A percentile compares a stretch with the other conserved stretches of the same genome.
Evolutionary conservation across 176 grass and related monocot genomes (phyloP).

Genomic region (barley (Hordeum vulgare)): DNA sequence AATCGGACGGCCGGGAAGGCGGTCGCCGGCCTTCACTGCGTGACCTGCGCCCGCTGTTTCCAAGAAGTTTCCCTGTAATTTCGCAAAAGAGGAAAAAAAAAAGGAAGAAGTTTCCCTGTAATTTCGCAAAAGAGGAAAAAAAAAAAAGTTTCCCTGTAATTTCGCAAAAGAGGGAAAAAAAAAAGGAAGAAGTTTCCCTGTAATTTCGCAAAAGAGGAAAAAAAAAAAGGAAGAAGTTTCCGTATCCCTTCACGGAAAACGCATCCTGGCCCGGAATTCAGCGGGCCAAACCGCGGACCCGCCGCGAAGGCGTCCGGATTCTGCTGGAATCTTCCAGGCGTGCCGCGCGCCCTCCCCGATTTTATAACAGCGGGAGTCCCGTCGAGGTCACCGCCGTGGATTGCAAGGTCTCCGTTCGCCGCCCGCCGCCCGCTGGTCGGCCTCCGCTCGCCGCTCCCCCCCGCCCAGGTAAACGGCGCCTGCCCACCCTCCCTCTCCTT

Average conservation of each 20-base stretch:
- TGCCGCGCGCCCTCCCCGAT: not conserved
- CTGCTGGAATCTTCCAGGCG: slow-evolving; percentile 24
- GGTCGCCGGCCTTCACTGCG: no score
- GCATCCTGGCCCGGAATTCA: not conserved
- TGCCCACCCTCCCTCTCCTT: not conserved
- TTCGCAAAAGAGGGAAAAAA: no score
- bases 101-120: not conserved
- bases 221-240: not conserved
- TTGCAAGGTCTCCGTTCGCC: not conserved
- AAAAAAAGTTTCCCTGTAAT: no score
- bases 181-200: no score
- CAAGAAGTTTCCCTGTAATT: no score
- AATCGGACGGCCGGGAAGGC: no score
- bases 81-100: no score
- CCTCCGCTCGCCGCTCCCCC: not conserved
- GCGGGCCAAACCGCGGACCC: not conserved
- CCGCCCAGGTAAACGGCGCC: slow-evolving; percentile 16
- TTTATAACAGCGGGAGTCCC: slow-evolving; percentile 2
- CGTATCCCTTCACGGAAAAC: not conserved
- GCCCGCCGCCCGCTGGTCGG: not conserved
- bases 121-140: no score
- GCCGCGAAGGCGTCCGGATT: not conserved
- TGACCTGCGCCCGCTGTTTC: no score
- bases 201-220: no score
- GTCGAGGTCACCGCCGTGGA: not conserved